A percentile compares a stretch with the other conserved stretches of the same genome.
These are phyloP conservation scores for Biscogniauxia mediterranea DNA, from an alignment of 2,329 filamentous ascomycete species.

Conservation along the genomic window DNA sequence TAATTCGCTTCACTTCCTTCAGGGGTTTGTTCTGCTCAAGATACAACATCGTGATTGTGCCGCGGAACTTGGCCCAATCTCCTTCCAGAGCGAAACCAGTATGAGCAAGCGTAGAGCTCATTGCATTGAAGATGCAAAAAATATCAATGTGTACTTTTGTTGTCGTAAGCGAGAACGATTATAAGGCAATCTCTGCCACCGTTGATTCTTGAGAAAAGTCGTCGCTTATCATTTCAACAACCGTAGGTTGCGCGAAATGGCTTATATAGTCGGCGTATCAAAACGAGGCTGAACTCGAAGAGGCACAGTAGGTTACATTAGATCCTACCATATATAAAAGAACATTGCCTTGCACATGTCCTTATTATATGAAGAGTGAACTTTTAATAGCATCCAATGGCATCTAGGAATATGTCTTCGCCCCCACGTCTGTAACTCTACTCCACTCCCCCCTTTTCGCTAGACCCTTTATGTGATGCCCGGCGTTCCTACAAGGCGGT, in stretches of 20 bases:
- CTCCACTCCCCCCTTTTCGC: too few species aligned
- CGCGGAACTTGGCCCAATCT: conserved; percentile 21
- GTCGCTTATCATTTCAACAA: not conserved
- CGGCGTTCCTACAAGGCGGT: too few species aligned
- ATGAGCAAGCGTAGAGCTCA: not conserved
- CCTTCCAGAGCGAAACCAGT: conserved; percentile 20
- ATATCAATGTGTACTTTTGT: not conserved
- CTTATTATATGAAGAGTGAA: not conserved
- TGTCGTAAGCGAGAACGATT: not conserved
- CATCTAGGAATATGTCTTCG: not conserved
- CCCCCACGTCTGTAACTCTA: not conserved
- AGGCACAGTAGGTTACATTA: not conserved
- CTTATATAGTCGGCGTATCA: not conserved
- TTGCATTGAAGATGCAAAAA: not conserved
- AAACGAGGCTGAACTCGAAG: not conserved
- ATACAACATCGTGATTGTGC: conserved; percentile 20
- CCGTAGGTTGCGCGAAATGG: not conserved
- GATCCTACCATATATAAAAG: not conserved
- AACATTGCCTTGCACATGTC: not conserved
- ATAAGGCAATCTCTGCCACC: not conserved
- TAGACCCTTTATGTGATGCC: too few species aligned
- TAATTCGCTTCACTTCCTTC: conserved; percentile 25
- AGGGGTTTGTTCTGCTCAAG: conserved; percentile 22
- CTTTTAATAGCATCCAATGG: not conserved
- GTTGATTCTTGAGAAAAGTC: not conserved